Conservation (phyloP, 176 grass and related monocot genomes). For the Puccinellia tenuiflora region DNA sequence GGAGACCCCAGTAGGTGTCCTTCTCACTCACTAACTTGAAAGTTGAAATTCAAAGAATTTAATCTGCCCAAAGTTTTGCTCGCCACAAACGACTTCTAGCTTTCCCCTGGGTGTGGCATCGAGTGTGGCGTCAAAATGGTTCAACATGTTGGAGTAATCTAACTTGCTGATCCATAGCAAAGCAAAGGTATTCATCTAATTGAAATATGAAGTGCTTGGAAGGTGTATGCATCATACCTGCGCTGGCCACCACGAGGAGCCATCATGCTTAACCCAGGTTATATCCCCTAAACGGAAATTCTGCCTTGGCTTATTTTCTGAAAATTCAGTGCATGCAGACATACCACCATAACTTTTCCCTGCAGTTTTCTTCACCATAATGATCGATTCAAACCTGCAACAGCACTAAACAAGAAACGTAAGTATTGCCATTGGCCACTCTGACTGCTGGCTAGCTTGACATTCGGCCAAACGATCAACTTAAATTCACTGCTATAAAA, state of each 20-base stretch:
- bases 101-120: too few relatives aligned
- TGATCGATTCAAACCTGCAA: conserved; percentile 19
- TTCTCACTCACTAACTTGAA: not conserved
- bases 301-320: conserved; percentile 24
- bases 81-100: too few relatives aligned
- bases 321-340: not conserved
- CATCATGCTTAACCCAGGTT: conserved; percentile 62
- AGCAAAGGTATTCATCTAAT: not conserved
- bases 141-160: not conserved
- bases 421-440: not conserved
- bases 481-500: not conserved
- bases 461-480: not conserved
- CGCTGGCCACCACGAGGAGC: conserved; percentile 80
- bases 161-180: not conserved
- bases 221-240: conserved; percentile 50
- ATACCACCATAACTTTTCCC: not conserved
- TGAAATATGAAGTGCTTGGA: not conserved
- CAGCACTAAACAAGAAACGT: not conserved
- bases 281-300: conserved; percentile 67
- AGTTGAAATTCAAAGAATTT: not conserved
- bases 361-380: conserved; percentile 24
- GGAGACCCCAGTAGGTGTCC: not conserved
- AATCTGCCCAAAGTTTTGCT: too few relatives aligned
- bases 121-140: not conserved
- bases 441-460: not conserved